These are phyloP conservation scores for Ceratorhiza oryzae-sativae DNA, from an alignment of 1,284 basidiomycete species.

Conservation along the genomic window DNA sequence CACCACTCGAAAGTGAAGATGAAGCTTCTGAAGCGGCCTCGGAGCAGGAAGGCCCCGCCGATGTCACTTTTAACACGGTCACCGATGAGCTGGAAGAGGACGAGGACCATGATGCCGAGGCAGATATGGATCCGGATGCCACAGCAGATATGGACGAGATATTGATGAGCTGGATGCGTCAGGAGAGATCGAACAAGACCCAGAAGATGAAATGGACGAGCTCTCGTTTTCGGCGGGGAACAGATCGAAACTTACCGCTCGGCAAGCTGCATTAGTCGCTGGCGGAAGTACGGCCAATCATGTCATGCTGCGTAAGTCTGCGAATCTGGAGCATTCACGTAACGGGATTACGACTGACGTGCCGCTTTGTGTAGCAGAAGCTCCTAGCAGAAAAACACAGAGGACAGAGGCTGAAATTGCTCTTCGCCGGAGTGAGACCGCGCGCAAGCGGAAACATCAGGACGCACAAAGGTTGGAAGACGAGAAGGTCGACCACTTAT, in stretches of 20 bases:
- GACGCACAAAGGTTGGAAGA: slow-evolving; percentile 91
- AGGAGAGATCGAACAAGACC: slow-evolving; percentile 31
- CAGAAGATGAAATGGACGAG: slow-evolving; percentile 46
- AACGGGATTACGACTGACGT: neutral
- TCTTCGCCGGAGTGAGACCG: slow-evolving; percentile 82
- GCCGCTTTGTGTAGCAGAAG: too few species aligned
- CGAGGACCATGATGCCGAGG: slow-evolving; percentile 50
- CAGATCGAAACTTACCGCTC: slow-evolving; percentile 62
- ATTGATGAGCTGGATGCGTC: slow-evolving; percentile 32
- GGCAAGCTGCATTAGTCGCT: slow-evolving; percentile 74
- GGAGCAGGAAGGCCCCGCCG: neutral
- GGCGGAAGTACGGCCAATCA: slow-evolving; percentile 66
- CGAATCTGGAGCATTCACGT: neutral
- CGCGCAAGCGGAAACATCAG: slow-evolving; percentile 82
- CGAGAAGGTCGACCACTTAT: slow-evolving; percentile 73
- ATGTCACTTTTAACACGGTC: neutral
- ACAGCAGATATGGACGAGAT: slow-evolving; percentile 29
- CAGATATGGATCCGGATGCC: slow-evolving; percentile 20
- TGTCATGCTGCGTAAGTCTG: slow-evolving; percentile 62
- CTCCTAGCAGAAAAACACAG: slow-evolving; percentile 57
- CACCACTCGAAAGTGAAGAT: slow-evolving; percentile 14
- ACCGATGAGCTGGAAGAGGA: slow-evolving; percentile 56
- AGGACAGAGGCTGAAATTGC: slow-evolving; percentile 85
- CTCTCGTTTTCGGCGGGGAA: slow-evolving; percentile 52
- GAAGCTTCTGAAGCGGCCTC: slow-evolving; percentile 10